Evolutionary conservation across 1,139 yeast species (phyloP).

Genomic region (Blastobotrys apis): DNA sequence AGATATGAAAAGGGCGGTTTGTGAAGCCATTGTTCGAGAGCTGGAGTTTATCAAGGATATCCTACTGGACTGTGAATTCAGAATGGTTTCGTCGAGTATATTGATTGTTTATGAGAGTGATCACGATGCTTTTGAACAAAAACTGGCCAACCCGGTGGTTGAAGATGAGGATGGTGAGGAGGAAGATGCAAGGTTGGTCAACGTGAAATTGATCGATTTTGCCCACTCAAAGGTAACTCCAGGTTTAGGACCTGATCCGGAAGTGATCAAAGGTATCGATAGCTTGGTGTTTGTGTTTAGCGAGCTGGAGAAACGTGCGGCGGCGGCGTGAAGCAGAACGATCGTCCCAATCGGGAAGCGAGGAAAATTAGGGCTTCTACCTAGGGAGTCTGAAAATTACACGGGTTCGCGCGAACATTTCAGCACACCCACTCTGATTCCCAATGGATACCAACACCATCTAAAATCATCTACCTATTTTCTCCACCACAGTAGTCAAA

Average conservation of each 20-base stretch:
- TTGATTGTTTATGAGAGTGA: conserved; percentile 74
- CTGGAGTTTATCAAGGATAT: conserved; percentile 63
- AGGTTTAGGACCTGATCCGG: conserved; percentile 68
- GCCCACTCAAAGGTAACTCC: conserved; percentile 73
- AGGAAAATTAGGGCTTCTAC: not conserved
- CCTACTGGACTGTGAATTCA: conserved; percentile 54
- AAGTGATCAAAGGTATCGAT: conserved; percentile 62
- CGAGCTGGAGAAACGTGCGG: conserved; percentile 2
- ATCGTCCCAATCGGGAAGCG: not conserved
- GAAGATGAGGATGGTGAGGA: conserved; percentile 32
- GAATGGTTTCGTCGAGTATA: conserved; percentile 72
- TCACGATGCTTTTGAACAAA: conserved; percentile 31
- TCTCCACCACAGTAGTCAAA: not conserved
- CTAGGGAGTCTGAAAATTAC: not conserved
- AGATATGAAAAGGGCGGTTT: conserved; percentile 32
- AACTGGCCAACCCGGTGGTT: conserved; percentile 33
- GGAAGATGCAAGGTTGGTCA: conserved; percentile 20
- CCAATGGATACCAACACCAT: not conserved
- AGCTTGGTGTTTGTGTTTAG: conserved; percentile 41
- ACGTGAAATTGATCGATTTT: conserved; percentile 74
- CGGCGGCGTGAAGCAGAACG: not conserved
- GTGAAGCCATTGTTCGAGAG: conserved; percentile 49
- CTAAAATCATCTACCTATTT: not conserved
- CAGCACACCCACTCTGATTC: not conserved
- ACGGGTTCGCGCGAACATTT: not conserved